A percentile compares a stretch with the other conserved stretches of the same genome.
phyloP scores from a whole-genome alignment of 2,329 filamentous ascomycete genomes.

The Colletotrichum sp. region DNA sequence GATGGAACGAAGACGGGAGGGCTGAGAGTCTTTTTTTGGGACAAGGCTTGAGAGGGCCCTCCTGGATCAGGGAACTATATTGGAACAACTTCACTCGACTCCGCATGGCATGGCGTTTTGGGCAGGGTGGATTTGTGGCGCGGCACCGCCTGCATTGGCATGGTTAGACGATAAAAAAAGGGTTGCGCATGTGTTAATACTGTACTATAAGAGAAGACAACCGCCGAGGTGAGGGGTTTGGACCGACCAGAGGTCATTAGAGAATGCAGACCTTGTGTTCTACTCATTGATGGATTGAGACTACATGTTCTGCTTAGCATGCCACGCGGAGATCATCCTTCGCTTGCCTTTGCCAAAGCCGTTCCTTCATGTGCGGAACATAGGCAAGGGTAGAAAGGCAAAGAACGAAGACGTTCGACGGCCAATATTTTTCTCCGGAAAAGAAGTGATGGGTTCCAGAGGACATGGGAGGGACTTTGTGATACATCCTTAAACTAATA shows the following conservation, averaged over 20 bases:
- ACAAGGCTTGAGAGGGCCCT: neutral
- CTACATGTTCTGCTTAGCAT: neutral
- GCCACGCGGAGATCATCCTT: neutral
- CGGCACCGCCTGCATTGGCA: slow-evolving; percentile 20
- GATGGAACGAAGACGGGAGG: neutral
- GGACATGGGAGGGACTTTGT: too few relatives aligned
- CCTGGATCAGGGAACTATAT: slow-evolving; percentile 1
- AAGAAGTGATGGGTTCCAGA: too few relatives aligned
- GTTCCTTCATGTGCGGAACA: neutral
- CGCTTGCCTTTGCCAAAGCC: accelerated
- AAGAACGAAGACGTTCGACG: too few relatives aligned
- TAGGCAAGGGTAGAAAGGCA: too few relatives aligned
- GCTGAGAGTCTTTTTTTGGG: neutral
- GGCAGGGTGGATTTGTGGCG: slow-evolving; percentile 11
- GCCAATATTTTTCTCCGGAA: too few relatives aligned
- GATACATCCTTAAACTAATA: too few relatives aligned
- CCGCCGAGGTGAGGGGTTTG: neutral
- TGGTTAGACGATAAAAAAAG: slow-evolving; percentile 21
- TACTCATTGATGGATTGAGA: neutral
- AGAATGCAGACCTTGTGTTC: slow-evolving; percentile 2
- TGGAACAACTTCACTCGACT: slow-evolving; percentile 25
- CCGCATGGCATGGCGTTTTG: slow-evolving; percentile 26
- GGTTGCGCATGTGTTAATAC: slow-evolving; percentile 19
- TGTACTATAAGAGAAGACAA: slow-evolving; percentile 13
- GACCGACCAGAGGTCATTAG: neutral